Base-by-base conservation (phyloP, 1,139 yeast species). In the Entelexis paramagnoliae region DNA sequence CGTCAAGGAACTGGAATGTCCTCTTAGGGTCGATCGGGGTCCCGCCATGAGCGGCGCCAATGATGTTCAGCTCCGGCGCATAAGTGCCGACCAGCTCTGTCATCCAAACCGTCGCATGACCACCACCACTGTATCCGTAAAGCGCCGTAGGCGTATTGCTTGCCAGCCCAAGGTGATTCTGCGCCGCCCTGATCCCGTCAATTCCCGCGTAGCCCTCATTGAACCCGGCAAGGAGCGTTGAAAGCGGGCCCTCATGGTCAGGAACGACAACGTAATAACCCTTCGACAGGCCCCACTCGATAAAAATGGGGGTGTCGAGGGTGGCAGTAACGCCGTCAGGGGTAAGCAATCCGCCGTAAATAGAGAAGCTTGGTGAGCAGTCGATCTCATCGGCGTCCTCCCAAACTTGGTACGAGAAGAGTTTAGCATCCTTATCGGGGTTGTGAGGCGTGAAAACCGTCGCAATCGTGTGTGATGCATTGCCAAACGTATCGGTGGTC, bases 111-210 rank as follows among this genome's bases (percentile, higher is more conserved):
- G 64, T 41, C 0, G 66, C 64, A 28, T 61, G 48, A 1, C 62
- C 58, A 29, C 66, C 67, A 3, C 66, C 67, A 22, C 64, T 60
- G 54, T 61, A 63, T 5, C 67, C 67, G 56, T 53, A 55, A 45
- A 60, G 48, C 20, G 53, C 61, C 22, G 46, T 17, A 7, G 40
- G 36, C 1, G 35, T 28, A 17, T 41, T 36, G 6, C 9, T 22
- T 7, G 22, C 13, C 13, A 41, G 9, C 1, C 30, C 20, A 3
- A 42, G 19, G 20, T 41, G 29, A 28, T 9, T n/a, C n/a, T 32
- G 19, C 3, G 43, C 51, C 2, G 51, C 51, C 3, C 47, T 22
- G 6, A 48, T 34, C 2, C 51, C 51, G 13, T 48, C 51, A 11
- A 48, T 30, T 1, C 47, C 48, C 16, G 51, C 51, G 8, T 41